phyloP scores from a whole-genome alignment of 495 filamentous ascomycete species.

The Daldinia loculata region DNA sequence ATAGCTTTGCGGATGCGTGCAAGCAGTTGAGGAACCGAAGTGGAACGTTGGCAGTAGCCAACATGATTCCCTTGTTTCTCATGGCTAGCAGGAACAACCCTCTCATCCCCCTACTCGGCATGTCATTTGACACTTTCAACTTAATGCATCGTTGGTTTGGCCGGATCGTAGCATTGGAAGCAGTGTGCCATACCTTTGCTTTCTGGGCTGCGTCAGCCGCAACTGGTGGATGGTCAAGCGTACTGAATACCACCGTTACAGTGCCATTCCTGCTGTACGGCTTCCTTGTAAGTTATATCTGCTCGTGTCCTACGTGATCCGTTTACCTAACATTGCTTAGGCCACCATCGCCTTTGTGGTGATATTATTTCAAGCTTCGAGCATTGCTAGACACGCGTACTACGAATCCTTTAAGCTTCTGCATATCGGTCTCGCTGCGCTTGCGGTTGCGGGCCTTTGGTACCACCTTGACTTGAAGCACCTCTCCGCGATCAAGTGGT shows the following conservation, averaged over 20 bases:
- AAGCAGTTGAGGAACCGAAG: conserved; percentile 79
- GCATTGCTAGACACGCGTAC: conserved; percentile 83
- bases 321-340: conserved; percentile 49
- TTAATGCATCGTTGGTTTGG: conserved; percentile 95
- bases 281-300: conserved; percentile 60
- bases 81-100: conserved; percentile 93
- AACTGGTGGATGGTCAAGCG: conserved; percentile 56
- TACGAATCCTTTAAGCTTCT: conserved; percentile 86
- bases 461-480: conserved; percentile 70
- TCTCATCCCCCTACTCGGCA: conserved; percentile 78
- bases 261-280: conserved; percentile 58
- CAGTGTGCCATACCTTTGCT: conserved; percentile 74
- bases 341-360: conserved; percentile 66
- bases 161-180: conserved; percentile 81
- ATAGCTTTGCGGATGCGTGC: conserved; percentile 54
- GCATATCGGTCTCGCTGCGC: conserved; percentile 73
- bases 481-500: conserved; percentile 69
- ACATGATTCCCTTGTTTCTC: conserved; percentile 90
- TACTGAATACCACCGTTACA: conserved; percentile 49
- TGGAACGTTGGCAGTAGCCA: conserved; percentile 82
- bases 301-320: background rate
- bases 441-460: conserved; percentile 72
- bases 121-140: conserved; percentile 98
- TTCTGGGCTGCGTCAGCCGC: conserved; percentile 65
- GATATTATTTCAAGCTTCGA: conserved; percentile 75